Evolutionary conservation across 139 green algal species (phyloP), one percentile per base, ranked within the genome.

Genomic region (Astrephomene gubernaculifera): DNA sequence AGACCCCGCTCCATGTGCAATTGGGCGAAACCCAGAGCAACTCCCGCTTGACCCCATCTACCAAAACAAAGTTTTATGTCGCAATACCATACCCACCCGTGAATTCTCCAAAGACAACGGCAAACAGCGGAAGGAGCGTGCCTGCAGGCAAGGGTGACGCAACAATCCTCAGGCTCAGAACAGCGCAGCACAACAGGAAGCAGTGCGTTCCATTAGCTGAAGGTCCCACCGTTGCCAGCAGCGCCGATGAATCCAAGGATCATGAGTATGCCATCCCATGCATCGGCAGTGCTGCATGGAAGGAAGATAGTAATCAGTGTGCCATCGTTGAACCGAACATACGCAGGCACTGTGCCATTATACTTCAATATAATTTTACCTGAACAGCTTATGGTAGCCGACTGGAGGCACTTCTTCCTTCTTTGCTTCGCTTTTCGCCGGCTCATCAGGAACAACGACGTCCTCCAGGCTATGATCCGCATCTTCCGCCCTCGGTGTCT

Each of bases 91-190:
- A 81, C 92, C 82, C 12, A 81, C 92, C 82, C 12, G 92, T 81
- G 43, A 96, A 89, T 67, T 93, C 80, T 0, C 92, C 93, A 85
- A 96, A 95, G 10, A 96, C 67, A 8, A 96, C 87, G 0, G 92
- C 76, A 71, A 96, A 96, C 0, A 95, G 57, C 14, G 76, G 22
- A 25, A 82, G 35, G 1, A 78, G 52, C 7, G 52, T 57, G 27
- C 44, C 52, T 74, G 76, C 33, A 31, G 45, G 35, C 35, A 49
- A n/a, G 14, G 65, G 12, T n/a, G n/a, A n/a, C n/a, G n/a, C n/a
- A n/a, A n/a, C n/a, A n/a, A n/a, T n/a, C n/a, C n/a, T n/a, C n/a
- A n/a, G n/a, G n/a, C n/a, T n/a, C n/a, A n/a, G n/a, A n/a, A n/a
- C n/a, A n/a, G n/a, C n/a, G n/a, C n/a, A n/a, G n/a, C n/a, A n/a